These are phyloP conservation scores for Phylloporus arenicola DNA, from an alignment of 768 basidiomycete species.

Conservation along the genomic window DNA sequence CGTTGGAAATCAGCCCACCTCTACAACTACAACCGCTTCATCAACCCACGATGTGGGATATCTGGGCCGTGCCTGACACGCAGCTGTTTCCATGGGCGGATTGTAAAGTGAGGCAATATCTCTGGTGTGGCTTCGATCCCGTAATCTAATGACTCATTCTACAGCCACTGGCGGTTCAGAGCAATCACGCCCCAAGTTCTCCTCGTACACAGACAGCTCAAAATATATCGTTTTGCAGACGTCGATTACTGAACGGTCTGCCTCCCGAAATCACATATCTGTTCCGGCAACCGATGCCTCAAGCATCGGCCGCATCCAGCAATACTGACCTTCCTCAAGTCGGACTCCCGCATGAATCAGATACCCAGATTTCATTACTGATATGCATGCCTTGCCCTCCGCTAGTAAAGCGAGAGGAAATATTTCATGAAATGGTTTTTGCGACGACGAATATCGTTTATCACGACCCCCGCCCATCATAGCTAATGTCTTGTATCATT, in stretches of 20 bases:
- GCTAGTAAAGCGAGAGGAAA: background rate
- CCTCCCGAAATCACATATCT: conserved; percentile 28
- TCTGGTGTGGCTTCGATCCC: conserved; percentile 15
- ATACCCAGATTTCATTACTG: conserved; percentile 25
- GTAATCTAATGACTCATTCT: background rate
- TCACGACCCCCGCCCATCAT: conserved; percentile 7
- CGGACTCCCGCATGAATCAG: conserved; percentile 14
- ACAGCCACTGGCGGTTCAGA: conserved; percentile 24
- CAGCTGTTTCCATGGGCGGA: conserved; percentile 10
- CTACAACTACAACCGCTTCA: background rate
- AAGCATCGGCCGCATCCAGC: background rate
- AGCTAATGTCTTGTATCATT: background rate
- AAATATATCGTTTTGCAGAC: conserved; percentile 19
- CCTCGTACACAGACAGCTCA: conserved; percentile 4
- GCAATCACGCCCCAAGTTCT: background rate
- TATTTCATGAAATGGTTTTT: conserved; percentile 21
- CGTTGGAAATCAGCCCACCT: conserved; percentile 3
- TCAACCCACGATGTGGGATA: conserved; percentile 25
- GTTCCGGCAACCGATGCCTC: conserved; percentile 18
- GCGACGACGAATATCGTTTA: conserved; percentile 22
- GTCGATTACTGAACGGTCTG: conserved; percentile 6
- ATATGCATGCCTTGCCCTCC: conserved; percentile 25
- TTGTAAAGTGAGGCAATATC: conserved; percentile 18
- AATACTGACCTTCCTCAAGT: background rate
- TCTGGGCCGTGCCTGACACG: conserved; percentile 8